Evolutionary conservation across 306 rosid species (phyloP).

Genomic region (Vigna nakashimae): DNA sequence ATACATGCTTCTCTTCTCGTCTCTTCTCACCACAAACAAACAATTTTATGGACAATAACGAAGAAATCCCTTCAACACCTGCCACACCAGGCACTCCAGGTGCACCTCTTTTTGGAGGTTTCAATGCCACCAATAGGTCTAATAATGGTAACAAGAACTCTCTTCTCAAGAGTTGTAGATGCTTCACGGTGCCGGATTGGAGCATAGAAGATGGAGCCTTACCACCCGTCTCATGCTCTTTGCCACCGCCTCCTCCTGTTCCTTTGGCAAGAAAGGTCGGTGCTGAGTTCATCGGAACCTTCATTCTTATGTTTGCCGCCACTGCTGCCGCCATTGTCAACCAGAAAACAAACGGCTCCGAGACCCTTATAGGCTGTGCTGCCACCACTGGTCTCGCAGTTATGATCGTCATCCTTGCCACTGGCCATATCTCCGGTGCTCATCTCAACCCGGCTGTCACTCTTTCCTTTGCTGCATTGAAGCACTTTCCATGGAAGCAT

Average conservation of each 20-base stretch:
- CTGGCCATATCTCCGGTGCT: constrained; percentile 93
- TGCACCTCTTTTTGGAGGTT: constrained; percentile 76
- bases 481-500: constrained; percentile 87
- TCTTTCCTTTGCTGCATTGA: constrained; percentile 86
- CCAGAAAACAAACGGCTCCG: constrained; percentile 74
- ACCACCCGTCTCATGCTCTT: constrained; percentile 64
- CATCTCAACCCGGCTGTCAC: constrained; percentile 92
- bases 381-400: constrained; percentile 79
- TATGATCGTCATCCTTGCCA: constrained; percentile 80
- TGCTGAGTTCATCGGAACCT: constrained; percentile 89
- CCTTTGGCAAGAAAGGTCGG: constrained; percentile 87
- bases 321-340: constrained; percentile 84
- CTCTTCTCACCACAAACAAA: no score
- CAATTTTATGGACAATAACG: constrained; percentile 41
- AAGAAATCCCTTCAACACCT: constrained; percentile 71
- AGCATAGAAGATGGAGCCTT: constrained; percentile 72
- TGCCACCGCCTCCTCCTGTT: constrained; percentile 58
- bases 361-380: constrained; percentile 76
- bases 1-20: background rate
- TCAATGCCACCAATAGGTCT: constrained; percentile 35
- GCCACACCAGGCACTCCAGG: constrained; percentile 86
- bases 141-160: constrained; percentile 46
- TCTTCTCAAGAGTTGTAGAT: constrained; percentile 61
- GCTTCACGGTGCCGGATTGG: constrained; percentile 66
- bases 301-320: constrained; percentile 72